Evolutionary conservation across 1,139 yeast species (phyloP).

Genomic region (Scheffersomyces titani): DNA sequence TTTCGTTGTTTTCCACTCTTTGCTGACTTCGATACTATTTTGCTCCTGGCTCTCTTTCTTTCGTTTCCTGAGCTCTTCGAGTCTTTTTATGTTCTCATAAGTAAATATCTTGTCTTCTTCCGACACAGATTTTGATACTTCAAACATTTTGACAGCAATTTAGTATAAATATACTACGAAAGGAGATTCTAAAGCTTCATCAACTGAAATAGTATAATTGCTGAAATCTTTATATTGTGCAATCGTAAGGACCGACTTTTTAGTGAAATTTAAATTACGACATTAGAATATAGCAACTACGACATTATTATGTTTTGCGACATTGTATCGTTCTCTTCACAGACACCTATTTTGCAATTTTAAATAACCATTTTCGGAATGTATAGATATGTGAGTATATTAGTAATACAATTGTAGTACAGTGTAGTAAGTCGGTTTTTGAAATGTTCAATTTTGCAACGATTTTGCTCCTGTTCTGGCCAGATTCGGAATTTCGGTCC

Average conservation of each 20-base stretch:
- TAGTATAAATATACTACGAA: background rate
- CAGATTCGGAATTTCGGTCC: background rate
- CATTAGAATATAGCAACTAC: background rate
- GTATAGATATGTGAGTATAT: too few relatives aligned
- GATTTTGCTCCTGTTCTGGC: background rate
- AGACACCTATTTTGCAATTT: too few relatives aligned
- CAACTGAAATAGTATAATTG: too few relatives aligned
- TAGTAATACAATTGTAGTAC: background rate
- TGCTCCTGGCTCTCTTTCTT: slow-evolving; percentile 18
- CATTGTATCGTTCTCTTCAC: too few relatives aligned
- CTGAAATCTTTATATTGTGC: too few relatives aligned
- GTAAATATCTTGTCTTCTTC: background rate
- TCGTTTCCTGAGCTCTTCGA: slow-evolving; percentile 15
- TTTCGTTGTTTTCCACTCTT: slow-evolving; percentile 7
- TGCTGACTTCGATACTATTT: slow-evolving; percentile 21
- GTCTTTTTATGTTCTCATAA: slow-evolving; percentile 8
- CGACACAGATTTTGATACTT: background rate
- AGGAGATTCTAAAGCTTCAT: background rate
- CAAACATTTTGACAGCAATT: background rate
- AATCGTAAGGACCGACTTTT: background rate
- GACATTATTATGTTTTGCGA: background rate
- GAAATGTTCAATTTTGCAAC: too few relatives aligned
- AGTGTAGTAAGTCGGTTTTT: background rate
- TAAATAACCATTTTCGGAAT: background rate
- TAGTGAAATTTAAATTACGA: background rate